Percentiles rank a stretch among this genome's conserved stretches.
Conservation (phyloP, 2,329 filamentous ascomycete genomes). For the Pseudogymnoascus sp. region DNA sequence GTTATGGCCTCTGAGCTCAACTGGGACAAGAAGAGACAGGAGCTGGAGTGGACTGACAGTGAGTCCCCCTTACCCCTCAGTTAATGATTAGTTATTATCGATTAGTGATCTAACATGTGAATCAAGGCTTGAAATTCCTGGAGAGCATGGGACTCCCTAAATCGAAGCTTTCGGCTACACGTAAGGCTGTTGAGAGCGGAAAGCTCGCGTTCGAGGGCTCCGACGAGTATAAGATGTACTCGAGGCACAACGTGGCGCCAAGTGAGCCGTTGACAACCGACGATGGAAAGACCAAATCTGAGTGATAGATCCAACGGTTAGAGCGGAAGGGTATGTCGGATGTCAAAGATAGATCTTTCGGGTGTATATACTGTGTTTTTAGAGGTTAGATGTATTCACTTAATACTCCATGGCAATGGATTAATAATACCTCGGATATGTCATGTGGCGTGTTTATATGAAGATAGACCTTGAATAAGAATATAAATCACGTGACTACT, state of each 20-base stretch:
- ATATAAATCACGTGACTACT: not conserved
- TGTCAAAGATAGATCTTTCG: not conserved
- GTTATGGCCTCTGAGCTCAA: constrained; percentile 76
- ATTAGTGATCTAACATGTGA: constrained; percentile 13
- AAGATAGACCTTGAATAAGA: not conserved
- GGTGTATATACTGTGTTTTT: constrained; percentile 3
- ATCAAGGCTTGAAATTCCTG: constrained; percentile 49
- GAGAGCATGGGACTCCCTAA: constrained; percentile 61
- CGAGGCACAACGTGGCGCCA: constrained; percentile 51
- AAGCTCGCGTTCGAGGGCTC: constrained; percentile 52
- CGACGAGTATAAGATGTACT: constrained; percentile 57
- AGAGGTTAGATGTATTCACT: not conserved
- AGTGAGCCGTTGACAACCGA: constrained; percentile 18
- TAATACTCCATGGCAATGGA: constrained; percentile 6
- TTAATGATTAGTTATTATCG: not conserved
- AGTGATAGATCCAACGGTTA: not conserved
- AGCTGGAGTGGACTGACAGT: constrained; percentile 70
- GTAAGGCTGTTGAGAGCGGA: constrained; percentile 54
- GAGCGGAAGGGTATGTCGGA: not conserved
- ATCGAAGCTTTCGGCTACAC: constrained; percentile 50
- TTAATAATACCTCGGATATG: constrained; percentile 5
- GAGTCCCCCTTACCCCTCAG: constrained; percentile 11
- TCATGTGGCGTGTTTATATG: not conserved
- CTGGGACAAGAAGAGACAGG: constrained; percentile 65
- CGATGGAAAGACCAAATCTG: not conserved